Evolutionary conservation across 1,284 basidiomycete species (phyloP).

Genomic region (Pseudozyma tsukubaensis): DNA sequence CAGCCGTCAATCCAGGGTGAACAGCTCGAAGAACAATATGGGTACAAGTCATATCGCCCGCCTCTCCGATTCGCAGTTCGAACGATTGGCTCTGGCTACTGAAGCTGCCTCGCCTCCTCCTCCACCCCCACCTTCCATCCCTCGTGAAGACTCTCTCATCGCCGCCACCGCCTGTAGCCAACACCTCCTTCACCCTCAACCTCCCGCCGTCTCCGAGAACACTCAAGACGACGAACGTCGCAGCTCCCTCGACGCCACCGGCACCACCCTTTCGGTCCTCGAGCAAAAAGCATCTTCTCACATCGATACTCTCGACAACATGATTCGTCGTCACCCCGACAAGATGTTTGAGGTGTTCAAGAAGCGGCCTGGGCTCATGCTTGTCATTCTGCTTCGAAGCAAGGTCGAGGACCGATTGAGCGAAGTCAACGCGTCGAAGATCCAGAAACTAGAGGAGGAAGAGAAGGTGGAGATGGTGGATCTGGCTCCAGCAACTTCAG

Average conservation of each 20-base stretch:
- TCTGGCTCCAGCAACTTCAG: neutral
- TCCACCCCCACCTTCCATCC: constrained; percentile 7
- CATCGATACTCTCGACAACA: constrained; percentile 22
- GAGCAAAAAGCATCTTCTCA: constrained; percentile 20
- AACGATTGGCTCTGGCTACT: constrained; percentile 20
- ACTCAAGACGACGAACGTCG: constrained; percentile 9
- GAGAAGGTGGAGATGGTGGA: neutral
- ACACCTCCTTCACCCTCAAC: too few species aligned
- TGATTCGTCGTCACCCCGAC: constrained; percentile 34
- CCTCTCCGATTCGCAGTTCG: constrained; percentile 31
- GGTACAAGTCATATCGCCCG: constrained; percentile 32
- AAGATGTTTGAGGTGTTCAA: constrained; percentile 24
- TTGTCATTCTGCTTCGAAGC: constrained; percentile 29
- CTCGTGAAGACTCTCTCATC: constrained; percentile 2
- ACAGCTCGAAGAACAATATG: neutral
- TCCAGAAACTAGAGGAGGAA: too few species aligned
- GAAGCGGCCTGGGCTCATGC: constrained; percentile 20
- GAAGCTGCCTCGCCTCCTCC: constrained; percentile 8
- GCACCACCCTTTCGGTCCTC: constrained; percentile 30
- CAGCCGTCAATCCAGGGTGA: neutral
- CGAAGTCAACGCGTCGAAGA: neutral
- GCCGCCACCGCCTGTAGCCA: neutral
- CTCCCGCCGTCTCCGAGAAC: neutral
- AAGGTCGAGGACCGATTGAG: constrained; percentile 27
- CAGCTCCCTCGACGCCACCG: constrained; percentile 5